Conservation (phyloP, 352 stramenopile genomes). For the Plasmopara muralis region DNA sequence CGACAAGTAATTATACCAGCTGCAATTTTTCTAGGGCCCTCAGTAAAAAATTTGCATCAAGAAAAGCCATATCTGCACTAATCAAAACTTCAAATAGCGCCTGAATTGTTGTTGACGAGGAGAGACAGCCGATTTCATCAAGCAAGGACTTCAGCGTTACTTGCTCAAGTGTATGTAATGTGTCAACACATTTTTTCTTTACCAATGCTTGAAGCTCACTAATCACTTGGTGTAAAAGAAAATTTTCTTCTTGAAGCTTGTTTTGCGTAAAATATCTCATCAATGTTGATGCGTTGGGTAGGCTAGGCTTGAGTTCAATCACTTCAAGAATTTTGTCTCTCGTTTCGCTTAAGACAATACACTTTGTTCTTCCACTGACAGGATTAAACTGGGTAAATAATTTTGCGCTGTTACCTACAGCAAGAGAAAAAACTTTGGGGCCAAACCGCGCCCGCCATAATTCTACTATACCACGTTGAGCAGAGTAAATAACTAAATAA, state of each 20-base stretch:
- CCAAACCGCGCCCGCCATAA: conserved; percentile 76
- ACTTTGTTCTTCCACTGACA: conserved; percentile 32
- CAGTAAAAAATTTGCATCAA: conserved; percentile 54
- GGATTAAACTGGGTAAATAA: conserved; percentile 56
- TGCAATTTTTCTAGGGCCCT: conserved; percentile 59
- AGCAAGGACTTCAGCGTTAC: conserved; percentile 47
- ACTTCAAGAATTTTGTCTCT: conserved; percentile 35
- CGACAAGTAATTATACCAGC: conserved; percentile 26
- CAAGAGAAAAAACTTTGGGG: conserved; percentile 65
- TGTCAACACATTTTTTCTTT: conserved; percentile 48
- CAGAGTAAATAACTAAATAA: conserved; percentile 83
- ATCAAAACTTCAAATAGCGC: conserved; percentile 67
- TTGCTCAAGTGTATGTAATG: conserved; percentile 37
- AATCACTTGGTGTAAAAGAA: conserved; percentile 74
- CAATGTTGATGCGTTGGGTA: conserved; percentile 54
- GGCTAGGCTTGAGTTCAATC: conserved; percentile 47
- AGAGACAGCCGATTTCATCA: conserved; percentile 56
- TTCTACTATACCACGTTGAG: conserved; percentile 74
- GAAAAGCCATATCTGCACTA: conserved; percentile 44
- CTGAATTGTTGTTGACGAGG: conserved; percentile 60
- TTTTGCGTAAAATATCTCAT: conserved; percentile 85
- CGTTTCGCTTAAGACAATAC: conserved; percentile 41
- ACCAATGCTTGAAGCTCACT: conserved; percentile 61
- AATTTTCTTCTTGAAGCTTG: conserved; percentile 84
- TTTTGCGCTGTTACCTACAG: conserved; percentile 54